Percentiles rank a stretch among this genome's conserved stretches.
Conservation (phyloP, 352 stramenopile species). For the Salisapilia sapeloensis region DNA sequence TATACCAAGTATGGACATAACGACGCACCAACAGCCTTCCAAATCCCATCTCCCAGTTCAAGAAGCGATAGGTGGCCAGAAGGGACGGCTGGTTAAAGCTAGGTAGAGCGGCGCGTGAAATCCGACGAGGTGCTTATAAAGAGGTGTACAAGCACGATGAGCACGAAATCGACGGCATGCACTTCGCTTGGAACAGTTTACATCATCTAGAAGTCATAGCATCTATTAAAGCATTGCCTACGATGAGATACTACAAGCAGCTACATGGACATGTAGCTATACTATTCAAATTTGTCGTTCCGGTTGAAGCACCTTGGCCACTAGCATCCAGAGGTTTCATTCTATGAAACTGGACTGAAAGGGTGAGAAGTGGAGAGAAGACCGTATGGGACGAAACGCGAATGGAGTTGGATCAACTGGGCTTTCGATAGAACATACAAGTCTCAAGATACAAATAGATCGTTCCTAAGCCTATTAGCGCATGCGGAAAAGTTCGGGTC, state of each 20-base stretch:
- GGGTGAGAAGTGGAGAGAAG: conserved; percentile 27
- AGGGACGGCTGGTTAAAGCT: conserved; percentile 74
- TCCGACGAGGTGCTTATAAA: conserved; percentile 69
- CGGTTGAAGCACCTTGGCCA: conserved; percentile 33
- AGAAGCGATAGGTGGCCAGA: conserved; percentile 51
- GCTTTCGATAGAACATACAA: conserved; percentile 57
- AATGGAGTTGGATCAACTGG: conserved; percentile 33
- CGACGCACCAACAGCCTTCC: conserved; percentile 84
- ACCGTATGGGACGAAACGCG: conserved; percentile 16
- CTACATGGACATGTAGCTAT: conserved; percentile 31
- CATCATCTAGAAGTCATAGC: conserved; percentile 41
- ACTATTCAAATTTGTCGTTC: conserved; percentile 53
- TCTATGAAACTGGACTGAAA: conserved; percentile 57
- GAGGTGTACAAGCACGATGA: conserved; percentile 57
- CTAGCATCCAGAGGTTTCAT: conserved; percentile 29
- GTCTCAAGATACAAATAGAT: conserved; percentile 50
- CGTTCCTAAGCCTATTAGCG: conserved; percentile 34
- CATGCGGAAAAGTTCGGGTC: conserved; percentile 40
- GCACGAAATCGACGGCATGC: too few relatives aligned
- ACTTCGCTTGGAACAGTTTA: conserved; percentile 86
- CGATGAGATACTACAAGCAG: conserved; percentile 23
- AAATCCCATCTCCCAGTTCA: conserved; percentile 50
- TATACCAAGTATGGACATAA: conserved; percentile 76
- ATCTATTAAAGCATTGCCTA: conserved; percentile 28
- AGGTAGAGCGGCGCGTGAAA: conserved; percentile 83